A percentile compares a stretch with the other conserved stretches of the same genome.
These are phyloP conservation scores for Fusarium continuum DNA, from an alignment of 2,329 filamentous ascomycete species.

Conservation along the genomic window DNA sequence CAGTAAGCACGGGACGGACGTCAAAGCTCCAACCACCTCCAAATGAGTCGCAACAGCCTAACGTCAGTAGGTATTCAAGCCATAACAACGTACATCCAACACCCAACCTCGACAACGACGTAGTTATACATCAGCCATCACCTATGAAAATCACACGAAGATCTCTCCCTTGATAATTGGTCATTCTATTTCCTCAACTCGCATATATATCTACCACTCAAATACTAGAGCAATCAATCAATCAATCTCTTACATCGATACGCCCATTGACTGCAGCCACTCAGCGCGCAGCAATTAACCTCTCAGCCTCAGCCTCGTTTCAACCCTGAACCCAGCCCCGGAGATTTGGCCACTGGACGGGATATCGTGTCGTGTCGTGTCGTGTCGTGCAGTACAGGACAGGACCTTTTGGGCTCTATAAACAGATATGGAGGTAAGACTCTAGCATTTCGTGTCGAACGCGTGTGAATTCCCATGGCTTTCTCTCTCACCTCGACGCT, in stretches of 20 bases:
- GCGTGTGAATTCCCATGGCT: neutral
- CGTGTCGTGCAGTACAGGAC: slow-evolving; percentile 1
- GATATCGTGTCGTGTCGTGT: neutral
- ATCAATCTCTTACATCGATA: slow-evolving; percentile 7
- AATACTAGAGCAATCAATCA: neutral
- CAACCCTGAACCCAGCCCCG: slow-evolving; percentile 5
- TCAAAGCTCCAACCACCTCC: slow-evolving; percentile 21
- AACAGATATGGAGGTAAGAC: slow-evolving; percentile 36
- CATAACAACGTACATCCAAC: neutral
- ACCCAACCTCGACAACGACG: slow-evolving; percentile 1
- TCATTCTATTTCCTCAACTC: neutral
- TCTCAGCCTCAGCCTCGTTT: slow-evolving; percentile 29
- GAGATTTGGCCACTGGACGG: slow-evolving; percentile 11
- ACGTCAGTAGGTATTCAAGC: too few relatives aligned
- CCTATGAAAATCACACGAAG: neutral
- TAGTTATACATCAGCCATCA: neutral
- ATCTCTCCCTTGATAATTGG: neutral
- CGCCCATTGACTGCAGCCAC: neutral
- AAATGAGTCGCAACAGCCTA: neutral
- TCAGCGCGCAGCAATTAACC: slow-evolving; percentile 13
- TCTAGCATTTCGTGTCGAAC: neutral
- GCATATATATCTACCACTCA: neutral
- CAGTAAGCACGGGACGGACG: slow-evolving; percentile 1
- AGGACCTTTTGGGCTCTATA: neutral
- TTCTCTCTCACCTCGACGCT: slow-evolving; percentile 1